Evolutionary conservation across 257 asterid genomes (phyloP), one percentile per base, ranked within the genome.

Genomic region (Penstemon eatonii): DNA sequence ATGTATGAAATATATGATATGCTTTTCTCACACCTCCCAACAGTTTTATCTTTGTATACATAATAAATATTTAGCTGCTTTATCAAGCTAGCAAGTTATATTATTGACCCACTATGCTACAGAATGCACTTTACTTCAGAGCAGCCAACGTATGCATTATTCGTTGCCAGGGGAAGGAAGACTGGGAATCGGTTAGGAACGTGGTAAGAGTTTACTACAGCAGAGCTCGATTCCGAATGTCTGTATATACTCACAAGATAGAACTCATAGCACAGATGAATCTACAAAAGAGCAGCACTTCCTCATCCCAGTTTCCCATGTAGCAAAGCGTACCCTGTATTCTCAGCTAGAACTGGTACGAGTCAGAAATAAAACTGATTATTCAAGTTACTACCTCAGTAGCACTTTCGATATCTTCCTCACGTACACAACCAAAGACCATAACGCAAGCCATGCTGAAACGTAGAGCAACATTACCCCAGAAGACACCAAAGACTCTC

Each of bases 381-480:
- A 13, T 4, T 38, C 13, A 40, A 19, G 69, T 63, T 55, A 51
- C 85, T 79, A 82, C 77, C 79, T 80, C 77, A 90, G 65, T 74
- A 90, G 79, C 67, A 84, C 88, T 68, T 84, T 83, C 82, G 82
- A 83, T 55, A 90, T 86, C 89, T 90, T 90, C 63, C 84, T 81
- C 86, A 83, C 73, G 44, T 90, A 90, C 73, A 84, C 92, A 6
- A 77, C 70, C 78, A 90, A 72, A 42, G 97, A 90, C 96, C 94
- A 90, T 53, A 86, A 59, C 6, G 97, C 87, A 43, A 90, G 95
- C 93, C 94, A 86, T 37, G 95, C 97, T 8, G 97, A 90, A 55
- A 83, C 72, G 72, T 90, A 87, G 42, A 90, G 90, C 85, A 90
- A 75, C 36, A 78, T 52, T 60, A 85, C 87, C 73, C 97, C 95